These are phyloP conservation scores for Sphagnum fallax DNA, from an alignment of 228 moss, liverwort and hornwort species.

Conservation along the genomic window DNA sequence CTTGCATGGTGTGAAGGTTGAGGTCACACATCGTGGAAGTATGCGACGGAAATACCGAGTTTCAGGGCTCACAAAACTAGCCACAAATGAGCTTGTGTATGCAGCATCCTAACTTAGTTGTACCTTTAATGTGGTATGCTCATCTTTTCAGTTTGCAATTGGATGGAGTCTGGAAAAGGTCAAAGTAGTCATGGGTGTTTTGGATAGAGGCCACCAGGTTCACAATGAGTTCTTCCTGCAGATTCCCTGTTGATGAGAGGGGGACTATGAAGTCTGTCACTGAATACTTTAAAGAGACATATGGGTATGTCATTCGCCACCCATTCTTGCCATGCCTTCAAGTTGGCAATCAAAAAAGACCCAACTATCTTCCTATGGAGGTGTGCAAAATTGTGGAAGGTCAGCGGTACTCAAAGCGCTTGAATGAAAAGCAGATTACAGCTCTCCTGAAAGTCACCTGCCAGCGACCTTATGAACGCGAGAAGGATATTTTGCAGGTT, in stretches of 20 bases:
- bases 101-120: neutral
- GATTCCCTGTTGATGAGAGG: constrained; percentile 44
- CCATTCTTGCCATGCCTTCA: constrained; percentile 35
- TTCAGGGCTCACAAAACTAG: constrained; percentile 36
- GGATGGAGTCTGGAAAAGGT: neutral
- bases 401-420: constrained; percentile 33
- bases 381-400: constrained; percentile 57
- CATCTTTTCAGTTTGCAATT: neutral
- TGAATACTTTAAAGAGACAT: constrained; percentile 45
- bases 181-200: neutral
- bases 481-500: constrained; percentile 54
- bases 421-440: constrained; percentile 46
- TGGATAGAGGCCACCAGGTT: no score
- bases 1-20: constrained; percentile 40
- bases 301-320: constrained; percentile 32
- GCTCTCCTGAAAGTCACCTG: constrained; percentile 85
- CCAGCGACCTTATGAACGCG: constrained; percentile 79
- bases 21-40: constrained; percentile 44
- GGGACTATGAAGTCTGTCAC: constrained; percentile 54
- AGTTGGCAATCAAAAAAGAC: constrained; percentile 42
- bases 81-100: constrained; percentile 38
- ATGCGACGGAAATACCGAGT: constrained; percentile 52
- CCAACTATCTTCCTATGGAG: constrained; percentile 58
- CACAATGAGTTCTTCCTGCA: constrained; percentile 1
- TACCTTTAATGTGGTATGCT: no score